Base-by-base conservation (phyloP, 208 protist species). In the Wallacemonas sp. region DNA sequence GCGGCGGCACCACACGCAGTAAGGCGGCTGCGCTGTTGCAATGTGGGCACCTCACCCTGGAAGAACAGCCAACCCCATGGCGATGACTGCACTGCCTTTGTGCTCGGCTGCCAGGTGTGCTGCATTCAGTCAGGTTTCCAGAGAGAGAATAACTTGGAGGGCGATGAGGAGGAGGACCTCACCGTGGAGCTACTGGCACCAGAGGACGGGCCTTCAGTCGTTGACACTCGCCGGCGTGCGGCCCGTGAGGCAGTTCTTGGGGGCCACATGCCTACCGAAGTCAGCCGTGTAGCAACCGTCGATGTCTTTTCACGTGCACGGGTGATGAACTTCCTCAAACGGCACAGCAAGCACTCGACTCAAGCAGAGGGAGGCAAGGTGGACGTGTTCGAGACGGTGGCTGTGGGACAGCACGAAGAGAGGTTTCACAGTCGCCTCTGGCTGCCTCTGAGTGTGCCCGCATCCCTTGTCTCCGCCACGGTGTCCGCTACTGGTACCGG, bases 281-380 rank as follows among this genome's bases (percentile, higher is more conserved):
- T 86, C 41, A 41, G 48, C 2, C 69, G 76, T 36, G 73, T 81
- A 9, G 34, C 26, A 24, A 52, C 76, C 22, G n/a, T 87, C n/a
- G 77, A 84, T 63, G 69, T 68, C 15, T 96, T 90, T 67, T 78
- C 87, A 1, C 81, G 87, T 3, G 78, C 87, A 9, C 82, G 87
- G 0, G 83, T 96, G 38, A 65, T 92, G 13, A 87, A 79, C 48
- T 93, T 96, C 36, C 66, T 92, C n/a, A 89, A 90, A 46, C 87
- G 87, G 8, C 81, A 92, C 69, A 38, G 63, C 85, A 46, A 66
- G 26, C 62, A 19, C 64, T 71, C 13, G 36, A 53, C 15, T n/a
- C n/a, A n/a, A n/a, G n/a, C n/a, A n/a, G n/a, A n/a, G n/a, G 55
- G 42, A 22, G 63, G 58, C 4, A 78, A 76, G n/a, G 66, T 60